Conservation (phyloP, 352 stramenopile genomes). For the Globisporangium orthogonon region DNA sequence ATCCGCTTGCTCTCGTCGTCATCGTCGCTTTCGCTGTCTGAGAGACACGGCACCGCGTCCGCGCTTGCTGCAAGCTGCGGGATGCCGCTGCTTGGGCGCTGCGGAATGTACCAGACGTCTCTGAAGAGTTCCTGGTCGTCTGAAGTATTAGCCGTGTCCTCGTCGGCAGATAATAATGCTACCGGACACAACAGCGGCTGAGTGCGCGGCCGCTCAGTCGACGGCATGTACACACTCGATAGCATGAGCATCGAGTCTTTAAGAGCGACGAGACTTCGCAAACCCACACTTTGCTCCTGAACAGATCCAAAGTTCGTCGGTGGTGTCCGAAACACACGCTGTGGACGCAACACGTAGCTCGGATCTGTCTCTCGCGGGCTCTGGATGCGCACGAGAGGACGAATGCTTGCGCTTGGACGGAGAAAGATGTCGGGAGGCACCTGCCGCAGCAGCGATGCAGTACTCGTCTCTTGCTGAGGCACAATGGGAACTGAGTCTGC, state of each 20-base stretch:
- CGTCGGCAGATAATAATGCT: no score
- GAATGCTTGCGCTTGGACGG: conserved; percentile 39
- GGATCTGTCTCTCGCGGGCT: conserved; percentile 40
- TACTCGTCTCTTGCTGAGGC: conserved; percentile 8
- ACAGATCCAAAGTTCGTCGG: conserved; percentile 28
- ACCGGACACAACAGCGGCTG: conserved; percentile 16
- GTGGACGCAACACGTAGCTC: conserved; percentile 36
- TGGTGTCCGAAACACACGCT: conserved; percentile 36
- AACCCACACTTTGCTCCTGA: conserved; percentile 31
- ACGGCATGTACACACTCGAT: conserved; percentile 16
- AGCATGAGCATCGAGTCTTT: conserved; percentile 12
- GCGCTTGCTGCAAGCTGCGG: conserved; percentile 24
- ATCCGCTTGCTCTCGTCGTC: conserved; percentile 4
- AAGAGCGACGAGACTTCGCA: conserved; percentile 27
- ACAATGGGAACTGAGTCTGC: neutral
- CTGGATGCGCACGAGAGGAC: conserved; percentile 33
- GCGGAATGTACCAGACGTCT: conserved; percentile 42
- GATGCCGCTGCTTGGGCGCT: conserved; percentile 16
- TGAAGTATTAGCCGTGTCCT: neutral
- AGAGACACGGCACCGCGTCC: conserved; percentile 48
- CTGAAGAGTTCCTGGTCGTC: conserved; percentile 13
- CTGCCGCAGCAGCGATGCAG: conserved; percentile 32
- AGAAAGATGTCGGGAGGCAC: conserved; percentile 44
- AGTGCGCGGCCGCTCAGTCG: conserved; percentile 17
- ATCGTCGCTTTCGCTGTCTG: conserved; percentile 71